phyloP scores from a whole-genome alignment of 768 basidiomycete genomes.

The Fibroporia radiculosa region DNA sequence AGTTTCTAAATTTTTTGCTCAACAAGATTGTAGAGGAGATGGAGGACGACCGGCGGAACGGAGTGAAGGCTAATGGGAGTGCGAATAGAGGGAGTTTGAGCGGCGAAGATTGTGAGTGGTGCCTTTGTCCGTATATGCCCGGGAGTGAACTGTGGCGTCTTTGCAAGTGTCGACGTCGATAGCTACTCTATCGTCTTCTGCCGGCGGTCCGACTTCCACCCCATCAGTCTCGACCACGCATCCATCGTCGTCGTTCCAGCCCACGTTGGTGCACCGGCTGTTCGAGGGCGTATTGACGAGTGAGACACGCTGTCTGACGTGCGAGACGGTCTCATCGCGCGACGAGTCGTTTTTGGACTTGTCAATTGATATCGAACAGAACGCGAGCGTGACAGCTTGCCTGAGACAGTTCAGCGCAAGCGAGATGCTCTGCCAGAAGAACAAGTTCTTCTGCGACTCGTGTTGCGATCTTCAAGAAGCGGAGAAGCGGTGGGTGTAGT shows the following conservation, averaged over 20 bases:
- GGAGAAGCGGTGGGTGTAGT: slow-evolving; percentile 76
- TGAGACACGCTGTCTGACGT: slow-evolving; percentile 95
- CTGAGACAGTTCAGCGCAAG: slow-evolving; percentile 94
- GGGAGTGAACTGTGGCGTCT: background rate
- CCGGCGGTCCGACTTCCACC: slow-evolving; percentile 35
- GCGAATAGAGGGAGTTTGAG: slow-evolving; percentile 6
- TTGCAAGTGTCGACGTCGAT: slow-evolving; percentile 61
- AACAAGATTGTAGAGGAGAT: slow-evolving; percentile 93
- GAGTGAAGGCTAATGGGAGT: slow-evolving; percentile 9
- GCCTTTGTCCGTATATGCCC: background rate
- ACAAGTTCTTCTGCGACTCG: slow-evolving; percentile 97
- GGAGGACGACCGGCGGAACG: slow-evolving; percentile 52
- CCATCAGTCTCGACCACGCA: slow-evolving; percentile 39
- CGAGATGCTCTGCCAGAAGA: slow-evolving; percentile 96
- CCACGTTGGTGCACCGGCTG: slow-evolving; percentile 83
- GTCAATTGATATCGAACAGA: slow-evolving; percentile 99
- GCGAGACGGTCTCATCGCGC: slow-evolving; percentile 88
- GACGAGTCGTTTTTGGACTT: slow-evolving; percentile 97
- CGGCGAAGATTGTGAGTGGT: slow-evolving; percentile 59
- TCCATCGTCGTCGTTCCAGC: slow-evolving; percentile 10
- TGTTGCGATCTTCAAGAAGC: slow-evolving; percentile 98
- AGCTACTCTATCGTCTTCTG: slow-evolving; percentile 43
- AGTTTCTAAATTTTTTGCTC: slow-evolving; percentile 90
- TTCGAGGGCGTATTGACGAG: slow-evolving; percentile 94
- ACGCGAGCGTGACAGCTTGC: slow-evolving; percentile 93